A percentile compares a stretch with the other conserved stretches of the same genome.
These are phyloP conservation scores for Cryphonectria parasitica DNA, from an alignment of 2,329 filamentous ascomycete species.

Conservation along the genomic window DNA sequence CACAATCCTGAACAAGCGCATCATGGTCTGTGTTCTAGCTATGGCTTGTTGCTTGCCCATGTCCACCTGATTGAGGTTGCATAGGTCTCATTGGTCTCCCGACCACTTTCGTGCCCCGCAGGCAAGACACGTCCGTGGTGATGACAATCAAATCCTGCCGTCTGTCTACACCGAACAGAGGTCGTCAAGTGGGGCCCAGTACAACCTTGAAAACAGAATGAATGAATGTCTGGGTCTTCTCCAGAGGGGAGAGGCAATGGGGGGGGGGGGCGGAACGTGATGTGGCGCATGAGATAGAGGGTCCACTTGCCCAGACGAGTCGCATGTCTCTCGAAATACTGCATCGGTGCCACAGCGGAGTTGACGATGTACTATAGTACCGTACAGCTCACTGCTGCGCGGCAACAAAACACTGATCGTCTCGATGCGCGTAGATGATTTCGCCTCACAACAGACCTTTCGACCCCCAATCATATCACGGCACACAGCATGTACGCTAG, in stretches of 20 bases:
- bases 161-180: background rate
- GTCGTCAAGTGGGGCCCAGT: background rate
- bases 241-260: background rate
- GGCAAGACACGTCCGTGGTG: slow-evolving; percentile 4
- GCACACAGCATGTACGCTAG: background rate
- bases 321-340: background rate
- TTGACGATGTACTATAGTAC: background rate
- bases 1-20: background rate
- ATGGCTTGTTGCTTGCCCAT: background rate
- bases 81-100: background rate
- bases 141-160: slow-evolving; percentile 5
- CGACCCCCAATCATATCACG: background rate
- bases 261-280: background rate
- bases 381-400: background rate
- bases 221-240: background rate
- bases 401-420: too few relatives aligned
- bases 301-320: background rate
- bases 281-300: background rate
- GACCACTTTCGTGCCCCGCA: slow-evolving; percentile 1
- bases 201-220: background rate
- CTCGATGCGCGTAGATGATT: background rate
- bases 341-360: background rate
- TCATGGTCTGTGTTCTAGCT: background rate
- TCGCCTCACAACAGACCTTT: background rate
- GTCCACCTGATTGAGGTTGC: background rate